Evolutionary conservation across 257 asterid species (phyloP), one percentile per base, ranked within the genome.

Genomic region (Nicotiana tabacum): DNA sequence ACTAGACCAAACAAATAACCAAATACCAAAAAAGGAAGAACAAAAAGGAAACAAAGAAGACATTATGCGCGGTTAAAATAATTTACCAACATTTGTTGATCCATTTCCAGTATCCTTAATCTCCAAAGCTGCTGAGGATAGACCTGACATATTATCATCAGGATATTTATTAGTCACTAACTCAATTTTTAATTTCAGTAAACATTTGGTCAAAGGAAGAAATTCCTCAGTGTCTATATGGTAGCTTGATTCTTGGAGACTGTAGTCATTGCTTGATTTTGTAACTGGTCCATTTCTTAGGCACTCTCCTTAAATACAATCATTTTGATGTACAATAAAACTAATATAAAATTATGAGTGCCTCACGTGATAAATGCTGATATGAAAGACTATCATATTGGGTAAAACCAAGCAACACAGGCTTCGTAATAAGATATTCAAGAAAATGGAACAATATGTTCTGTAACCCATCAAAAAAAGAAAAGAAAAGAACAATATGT

Each of bases 61-160:
- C 64, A 74, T 58, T 48, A 48, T 51, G 64, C 43, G 11, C 0
- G 9, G 8, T 74, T 11, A 51, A 48, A 74, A 74, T 48, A 48
- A 88, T 92, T 77, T 66, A 94, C 98, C 98, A 61, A 92, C 89
- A 81, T 88, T 77, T 81, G 86, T 85, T 48, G 94, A 85, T 85
- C 89, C 94, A 82, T 89, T 86, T 27, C 82, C 89, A 68, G 91
- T 79, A 57, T 93, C 93, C 76, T 84, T 86, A 82, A 96, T 94
- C 89, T 93, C 92, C 86, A 96, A 87, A 16, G 99, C 90, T 10
- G 98, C 99, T 11, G 98, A 91, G 65, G 99, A 96, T 84, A 94
- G 77, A 65, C 99, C 99, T 96, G 95, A 82, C 74, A 86, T n/a
- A 12, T 81, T 48, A 84, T 68, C 65, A 81, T 66, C 64, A 74